A percentile compares a stretch with the other conserved stretches of the same genome.
Evolutionary conservation across 2,329 filamentous ascomycete species (phyloP).

Genomic region (Plenodomus tracheiphilus): DNA sequence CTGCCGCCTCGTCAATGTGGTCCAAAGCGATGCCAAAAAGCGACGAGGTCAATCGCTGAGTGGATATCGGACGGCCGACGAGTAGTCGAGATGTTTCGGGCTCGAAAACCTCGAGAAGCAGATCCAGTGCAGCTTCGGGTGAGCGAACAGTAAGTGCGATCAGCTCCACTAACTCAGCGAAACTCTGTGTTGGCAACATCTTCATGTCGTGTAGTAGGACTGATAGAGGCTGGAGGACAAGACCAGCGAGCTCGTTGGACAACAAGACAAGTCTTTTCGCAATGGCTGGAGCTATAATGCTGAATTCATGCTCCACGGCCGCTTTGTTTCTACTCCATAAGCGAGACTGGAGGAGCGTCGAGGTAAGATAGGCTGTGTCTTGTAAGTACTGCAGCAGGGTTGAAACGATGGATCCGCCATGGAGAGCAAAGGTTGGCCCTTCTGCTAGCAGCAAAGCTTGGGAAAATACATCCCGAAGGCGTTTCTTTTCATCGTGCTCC

Average conservation of each 20-base stretch:
- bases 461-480: conserved; percentile 15
- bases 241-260: conserved; percentile 25
- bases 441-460: conserved; percentile 13
- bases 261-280: conserved; percentile 22
- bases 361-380: conserved; percentile 18
- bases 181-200: conserved; percentile 25
- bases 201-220: conserved; percentile 27
- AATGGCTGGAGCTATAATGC: conserved; percentile 15
- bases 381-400: conserved; percentile 16
- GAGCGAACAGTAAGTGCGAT: conserved; percentile 36
- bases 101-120: conserved; percentile 42
- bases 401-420: conserved; percentile 6
- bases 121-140: conserved; percentile 37
- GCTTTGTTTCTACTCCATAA: conserved; percentile 20
- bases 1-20: conserved; percentile 44
- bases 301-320: conserved; percentile 15
- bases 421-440: conserved; percentile 3
- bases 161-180: conserved; percentile 38
- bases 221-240: conserved; percentile 34
- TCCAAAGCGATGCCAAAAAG: conserved; percentile 46
- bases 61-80: conserved; percentile 24
- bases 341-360: conserved; percentile 18
- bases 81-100: conserved; percentile 33
- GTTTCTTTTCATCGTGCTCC: conserved; percentile 16
- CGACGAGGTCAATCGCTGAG: conserved; percentile 38